phyloP scores from a whole-genome alignment of 805 yeast species.

The Candida suzukii region DNA sequence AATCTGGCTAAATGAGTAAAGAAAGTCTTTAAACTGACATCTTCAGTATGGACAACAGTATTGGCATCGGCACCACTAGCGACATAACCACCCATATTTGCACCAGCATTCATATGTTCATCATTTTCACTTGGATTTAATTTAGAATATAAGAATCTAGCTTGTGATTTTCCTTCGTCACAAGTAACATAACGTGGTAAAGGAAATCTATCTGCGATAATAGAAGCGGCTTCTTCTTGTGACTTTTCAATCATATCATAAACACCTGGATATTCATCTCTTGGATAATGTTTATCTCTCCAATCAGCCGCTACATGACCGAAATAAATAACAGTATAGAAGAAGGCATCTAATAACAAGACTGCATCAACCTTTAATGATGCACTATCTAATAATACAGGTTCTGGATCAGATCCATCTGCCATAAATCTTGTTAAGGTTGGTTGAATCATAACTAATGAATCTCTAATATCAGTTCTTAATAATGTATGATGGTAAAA shows the following conservation, averaged over 20 bases:
- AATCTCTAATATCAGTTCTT: conserved; percentile 87
- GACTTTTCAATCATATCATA: conserved; percentile 84
- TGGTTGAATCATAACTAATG: conserved; percentile 96
- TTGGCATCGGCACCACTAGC: conserved; percentile 33
- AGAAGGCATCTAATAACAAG: conserved; percentile 86
- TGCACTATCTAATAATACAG: conserved; percentile 88
- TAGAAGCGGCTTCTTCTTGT: conserved; percentile 83
- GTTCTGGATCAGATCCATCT: conserved; percentile 75
- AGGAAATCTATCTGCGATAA: conserved; percentile 92
- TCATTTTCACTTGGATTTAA: conserved; percentile 87
- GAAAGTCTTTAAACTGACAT: conserved; percentile 89
- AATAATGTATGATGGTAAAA: conserved; percentile 89
- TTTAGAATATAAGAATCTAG: conserved; percentile 90
- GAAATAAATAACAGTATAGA: conserved; percentile 92
- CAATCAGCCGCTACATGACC: conserved; percentile 94
- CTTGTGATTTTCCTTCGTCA: conserved; percentile 98
- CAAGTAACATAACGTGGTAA: conserved; percentile 95
- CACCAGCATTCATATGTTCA: conserved; percentile 35
- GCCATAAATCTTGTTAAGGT: conserved; percentile 81
- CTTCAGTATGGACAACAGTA: conserved; percentile 92
- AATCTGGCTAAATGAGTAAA: conserved; percentile 91
- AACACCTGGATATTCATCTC: conserved; percentile 84
- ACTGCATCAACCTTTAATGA: conserved; percentile 87
- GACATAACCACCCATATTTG: conserved; percentile 41
- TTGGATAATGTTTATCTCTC: conserved; percentile 94